Base-by-base conservation (phyloP, 805 yeast genomes). In the Hanseniaspora pseudoguilliermondii region DNA sequence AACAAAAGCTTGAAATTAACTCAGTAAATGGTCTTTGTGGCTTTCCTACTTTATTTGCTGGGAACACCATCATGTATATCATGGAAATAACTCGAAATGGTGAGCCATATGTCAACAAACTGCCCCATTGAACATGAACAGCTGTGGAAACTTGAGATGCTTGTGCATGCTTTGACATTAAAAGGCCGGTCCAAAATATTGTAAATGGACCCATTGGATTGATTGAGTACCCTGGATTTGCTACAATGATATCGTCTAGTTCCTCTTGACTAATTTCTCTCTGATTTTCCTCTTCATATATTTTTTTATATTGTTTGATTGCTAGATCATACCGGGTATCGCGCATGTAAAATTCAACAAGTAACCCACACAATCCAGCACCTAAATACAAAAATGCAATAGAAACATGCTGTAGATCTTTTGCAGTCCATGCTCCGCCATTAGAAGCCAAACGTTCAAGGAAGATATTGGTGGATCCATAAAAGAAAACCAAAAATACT, bases 91-190 rank as follows among this genome's bases (percentile, higher is more conserved):
- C 69, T 60, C 98, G 77, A 69, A 90, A 80, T 13, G 81, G 76
- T 2, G 96, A 84, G 1, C 89, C 97, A 61, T 79, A 78, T n/a
- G 90, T 77, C 57, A 93, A 75, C 64, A 93, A 69, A 57, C 77
- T 75, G 8, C 98, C 98, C 98, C 98, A 93, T 70, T 89, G 97
- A 54, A 78, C 72, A 68, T 93, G 98, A 59, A 93, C 79, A 18
- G 70, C 73, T 2, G 97, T 88, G 2, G 96, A 82, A 35, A 84
- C 75, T 54, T 67, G 73, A 0, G 93, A 83, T 6, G 90, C 85
- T 69, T 93, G 98, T 41, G 81, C 82, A 69, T 93, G 98, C 68
- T 84, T 87, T 1, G 97, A 89, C 98, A 93, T 93, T 59, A 93
- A 75, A 15, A 84, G 76, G 32, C 98, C 98, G 1, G 97, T 93